Evolutionary conservation across 148 eudicot genomes (phyloP).

Genomic region (Camellia granthamiana): DNA sequence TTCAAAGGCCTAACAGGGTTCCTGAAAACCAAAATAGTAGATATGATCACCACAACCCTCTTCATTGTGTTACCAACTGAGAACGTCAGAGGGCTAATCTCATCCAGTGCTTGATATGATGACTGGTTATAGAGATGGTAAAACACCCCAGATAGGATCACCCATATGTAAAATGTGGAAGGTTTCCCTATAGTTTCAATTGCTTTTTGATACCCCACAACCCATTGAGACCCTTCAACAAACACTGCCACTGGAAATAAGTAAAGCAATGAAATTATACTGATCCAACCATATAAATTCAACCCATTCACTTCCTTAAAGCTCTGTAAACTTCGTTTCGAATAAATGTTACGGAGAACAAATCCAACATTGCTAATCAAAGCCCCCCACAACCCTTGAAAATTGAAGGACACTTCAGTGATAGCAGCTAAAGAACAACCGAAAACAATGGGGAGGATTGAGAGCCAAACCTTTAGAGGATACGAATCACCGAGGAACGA

Average conservation of each 20-base stretch:
- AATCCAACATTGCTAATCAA: slow-evolving; percentile 89
- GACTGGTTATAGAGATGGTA: slow-evolving; percentile 89
- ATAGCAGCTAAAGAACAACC: slow-evolving; percentile 90
- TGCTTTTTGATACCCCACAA: slow-evolving; percentile 67
- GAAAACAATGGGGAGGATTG: slow-evolving; percentile 74
- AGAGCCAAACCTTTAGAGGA: slow-evolving; percentile 73
- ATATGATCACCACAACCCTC: slow-evolving; percentile 79
- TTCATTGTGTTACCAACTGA: slow-evolving; percentile 95
- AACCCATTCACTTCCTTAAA: slow-evolving; percentile 85
- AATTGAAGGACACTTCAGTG: slow-evolving; percentile 79
- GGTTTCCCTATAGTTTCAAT: slow-evolving; percentile 56
- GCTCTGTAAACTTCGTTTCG: slow-evolving; percentile 72
- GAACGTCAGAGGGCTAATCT: slow-evolving; percentile 85
- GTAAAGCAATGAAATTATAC: slow-evolving; percentile 63
- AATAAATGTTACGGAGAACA: slow-evolving; percentile 76
- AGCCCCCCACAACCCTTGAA: slow-evolving; percentile 82
- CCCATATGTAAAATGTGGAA: slow-evolving; percentile 69
- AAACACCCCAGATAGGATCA: slow-evolving; percentile 73
- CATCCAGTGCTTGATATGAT: slow-evolving; percentile 81
- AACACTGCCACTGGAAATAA: slow-evolving; percentile 74
- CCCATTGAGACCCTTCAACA: slow-evolving; percentile 92
- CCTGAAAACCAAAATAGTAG: slow-evolving; percentile 74
- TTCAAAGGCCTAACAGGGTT: slow-evolving; percentile 84
- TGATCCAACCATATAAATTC: slow-evolving; percentile 86
- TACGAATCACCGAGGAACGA: slow-evolving; percentile 68